phyloP scores from a whole-genome alignment of 2,329 filamentous ascomycete genomes.

The Corniculantispora saksenae region DNA sequence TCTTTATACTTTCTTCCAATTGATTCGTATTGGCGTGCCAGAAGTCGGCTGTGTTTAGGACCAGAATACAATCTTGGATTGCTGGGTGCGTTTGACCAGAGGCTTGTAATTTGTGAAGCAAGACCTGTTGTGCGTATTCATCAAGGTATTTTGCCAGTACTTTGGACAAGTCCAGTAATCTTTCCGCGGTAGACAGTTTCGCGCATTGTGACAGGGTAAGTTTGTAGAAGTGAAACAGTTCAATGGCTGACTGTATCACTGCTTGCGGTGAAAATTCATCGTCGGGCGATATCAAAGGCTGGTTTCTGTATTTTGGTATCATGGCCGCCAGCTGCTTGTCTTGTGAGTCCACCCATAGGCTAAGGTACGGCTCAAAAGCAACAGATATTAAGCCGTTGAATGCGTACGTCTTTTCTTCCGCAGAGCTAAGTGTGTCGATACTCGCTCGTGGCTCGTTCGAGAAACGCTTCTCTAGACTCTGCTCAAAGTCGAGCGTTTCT shows the following conservation, averaged over 20 bases:
- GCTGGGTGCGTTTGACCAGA: conserved; percentile 55
- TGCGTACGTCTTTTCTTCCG: conserved; percentile 71
- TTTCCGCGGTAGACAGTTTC: conserved; percentile 88
- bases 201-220: conserved; percentile 91
- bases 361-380: conserved; percentile 95
- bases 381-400: conserved; percentile 93
- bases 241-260: conserved; percentile 90
- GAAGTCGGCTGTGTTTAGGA: conserved; percentile 96
- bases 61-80: conserved; percentile 77
- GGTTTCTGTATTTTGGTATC: conserved; percentile 83
- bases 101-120: conserved; percentile 68
- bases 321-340: conserved; percentile 82
- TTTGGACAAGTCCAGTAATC: conserved; percentile 79
- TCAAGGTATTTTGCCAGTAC: conserved; percentile 92
- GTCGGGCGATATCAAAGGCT: conserved; percentile 76
- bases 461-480: conserved; percentile 83
- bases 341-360: conserved; percentile 95
- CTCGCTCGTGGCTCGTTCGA: conserved; percentile 72
- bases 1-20: conserved; percentile 91
- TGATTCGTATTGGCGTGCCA: conserved; percentile 93
- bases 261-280: conserved; percentile 91
- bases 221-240: conserved; percentile 96
- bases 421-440: conserved; percentile 81
- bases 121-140: conserved; percentile 90
- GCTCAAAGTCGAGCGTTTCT: conserved; percentile 96